Percentiles rank a stretch among this genome's conserved stretches.
Evolutionary conservation across 2,329 filamentous ascomycete genomes (phyloP).

Genomic region (Basipetospora chlamydospora): DNA sequence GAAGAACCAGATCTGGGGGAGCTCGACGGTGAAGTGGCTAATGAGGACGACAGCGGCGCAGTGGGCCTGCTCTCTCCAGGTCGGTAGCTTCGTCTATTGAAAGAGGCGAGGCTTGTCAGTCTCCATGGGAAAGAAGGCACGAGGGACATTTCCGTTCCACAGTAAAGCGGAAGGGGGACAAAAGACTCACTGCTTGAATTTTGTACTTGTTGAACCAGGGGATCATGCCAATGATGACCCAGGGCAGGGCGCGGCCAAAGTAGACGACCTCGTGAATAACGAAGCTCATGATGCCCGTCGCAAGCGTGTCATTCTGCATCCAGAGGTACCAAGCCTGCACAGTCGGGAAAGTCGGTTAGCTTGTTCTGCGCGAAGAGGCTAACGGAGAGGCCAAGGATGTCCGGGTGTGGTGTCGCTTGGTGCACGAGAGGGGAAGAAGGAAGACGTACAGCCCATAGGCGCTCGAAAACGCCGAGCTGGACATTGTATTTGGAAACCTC

Average conservation of each 20-base stretch:
- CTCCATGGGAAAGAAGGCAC: no score
- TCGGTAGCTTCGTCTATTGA: conserved; percentile 72
- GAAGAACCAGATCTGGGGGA: conserved; percentile 98
- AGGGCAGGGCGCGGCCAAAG: conserved; percentile 82
- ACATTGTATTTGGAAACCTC: conserved; percentile 62
- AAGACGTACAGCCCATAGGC: conserved; percentile 64
- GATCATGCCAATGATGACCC: conserved; percentile 81
- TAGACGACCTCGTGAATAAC: conserved; percentile 88
- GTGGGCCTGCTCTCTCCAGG: conserved; percentile 83
- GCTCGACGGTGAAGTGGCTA: conserved; percentile 92
- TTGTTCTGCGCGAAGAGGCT: no score
- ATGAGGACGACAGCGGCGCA: conserved; percentile 87
- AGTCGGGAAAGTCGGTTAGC: conserved; percentile 7
- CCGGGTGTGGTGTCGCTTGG: not conserved
- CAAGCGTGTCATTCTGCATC: conserved; percentile 95
- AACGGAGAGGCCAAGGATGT: no score
- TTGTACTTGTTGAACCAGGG: conserved; percentile 87
- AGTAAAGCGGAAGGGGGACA: not conserved
- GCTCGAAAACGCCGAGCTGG: conserved; percentile 73
- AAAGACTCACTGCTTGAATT: conserved; percentile 56
- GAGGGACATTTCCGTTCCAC: no score
- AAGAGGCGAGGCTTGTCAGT: no score
- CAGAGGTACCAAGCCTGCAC: conserved; percentile 75
- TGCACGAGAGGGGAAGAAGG: not conserved
- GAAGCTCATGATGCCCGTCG: conserved; percentile 96